Base-by-base conservation (phyloP, 2,329 filamentous ascomycete genomes). In the Periglandula ipomoeae region DNA sequence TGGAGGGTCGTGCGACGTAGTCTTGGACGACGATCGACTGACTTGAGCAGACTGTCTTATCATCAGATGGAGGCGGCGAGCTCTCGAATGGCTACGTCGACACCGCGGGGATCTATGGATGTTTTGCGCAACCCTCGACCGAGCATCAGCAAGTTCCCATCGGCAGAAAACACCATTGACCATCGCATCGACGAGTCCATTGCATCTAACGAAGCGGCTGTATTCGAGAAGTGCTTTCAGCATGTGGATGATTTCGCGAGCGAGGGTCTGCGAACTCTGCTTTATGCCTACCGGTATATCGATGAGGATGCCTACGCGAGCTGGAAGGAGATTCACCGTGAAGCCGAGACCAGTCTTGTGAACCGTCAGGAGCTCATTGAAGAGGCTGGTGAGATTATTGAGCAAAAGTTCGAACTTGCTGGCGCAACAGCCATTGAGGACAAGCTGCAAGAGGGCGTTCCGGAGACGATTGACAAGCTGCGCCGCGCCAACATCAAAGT, bases 381-480 rank as follows among this genome's bases (percentile, higher is more conserved):
- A 61, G 76, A 80, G 49, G 88, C 85, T 0, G 89, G 84, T 15
- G 87, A 95, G 59, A 66, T 85, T 44, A 86, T 96, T 49, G 90
- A 96, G 65, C 79, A 85, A 53, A 78, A 84, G 44, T 79, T 95
- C 17, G 87, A 94, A 51, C 77, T 96, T 9, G 81, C 86, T 4
- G 90, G 90, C 4, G 90, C 87, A 0, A 94, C 90, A 1, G 90
- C 90, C 4, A 95, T 96, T 52, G 90, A 96, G 67, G 90, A 96
- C 62, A 95, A 94, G 64, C 73, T 96, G 27, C 90, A 96, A 62
- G 79, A 84, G 50, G 90, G 89, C 6, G 90, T 96, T 0, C 89
- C 90, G 0, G 89, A 95, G 61, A 88, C 90, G 0, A 93, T 96
- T 51, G 90, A 95, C 64, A 93, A 91, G 67, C 73, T 96, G 15